These are phyloP conservation scores for Brassica cretica DNA, from an alignment of 345 rosid genomes.

Conservation along the genomic window DNA sequence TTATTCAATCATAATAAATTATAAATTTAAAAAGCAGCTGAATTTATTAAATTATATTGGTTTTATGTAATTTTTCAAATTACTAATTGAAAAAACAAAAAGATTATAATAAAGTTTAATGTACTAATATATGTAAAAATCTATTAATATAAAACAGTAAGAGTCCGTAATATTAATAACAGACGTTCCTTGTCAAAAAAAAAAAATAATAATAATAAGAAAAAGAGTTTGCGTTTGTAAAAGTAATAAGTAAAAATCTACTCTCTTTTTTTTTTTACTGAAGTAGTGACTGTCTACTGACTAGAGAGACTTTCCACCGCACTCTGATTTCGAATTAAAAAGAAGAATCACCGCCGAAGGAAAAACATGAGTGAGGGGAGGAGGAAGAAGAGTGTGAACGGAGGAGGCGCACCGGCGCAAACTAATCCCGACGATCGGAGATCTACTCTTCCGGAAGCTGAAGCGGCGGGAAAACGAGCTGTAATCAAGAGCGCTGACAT, in stretches of 20 bases:
- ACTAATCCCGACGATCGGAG: slow-evolving; percentile 58
- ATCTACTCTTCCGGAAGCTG: slow-evolving; percentile 39
- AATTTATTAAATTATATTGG: no score
- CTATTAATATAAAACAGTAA: no score
- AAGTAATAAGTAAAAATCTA: no score
- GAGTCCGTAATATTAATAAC: no score
- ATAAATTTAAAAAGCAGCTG: not conserved
- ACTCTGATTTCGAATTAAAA: slow-evolving; percentile 8
- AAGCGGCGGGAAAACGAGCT: slow-evolving; percentile 50
- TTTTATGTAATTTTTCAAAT: not conserved
- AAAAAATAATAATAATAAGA: no score
- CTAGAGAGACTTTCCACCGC: not conserved
- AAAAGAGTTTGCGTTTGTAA: no score
- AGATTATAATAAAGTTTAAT: no score
- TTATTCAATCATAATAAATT: no score
- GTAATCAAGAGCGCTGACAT: slow-evolving; percentile 93
- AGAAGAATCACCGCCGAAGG: not conserved
- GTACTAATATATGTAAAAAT: no score
- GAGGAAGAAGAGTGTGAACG: slow-evolving; percentile 55
- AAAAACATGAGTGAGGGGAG: slow-evolving; percentile 53
- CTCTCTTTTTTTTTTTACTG: not conserved
- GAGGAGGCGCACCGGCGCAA: slow-evolving; percentile 52
- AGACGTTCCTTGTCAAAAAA: no score
- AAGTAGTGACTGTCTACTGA: not conserved
- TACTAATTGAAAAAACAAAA: no score